These are phyloP conservation scores for Blastomyces gilchristii DNA, from an alignment of 2,329 filamentous ascomycete species.

Conservation along the genomic window DNA sequence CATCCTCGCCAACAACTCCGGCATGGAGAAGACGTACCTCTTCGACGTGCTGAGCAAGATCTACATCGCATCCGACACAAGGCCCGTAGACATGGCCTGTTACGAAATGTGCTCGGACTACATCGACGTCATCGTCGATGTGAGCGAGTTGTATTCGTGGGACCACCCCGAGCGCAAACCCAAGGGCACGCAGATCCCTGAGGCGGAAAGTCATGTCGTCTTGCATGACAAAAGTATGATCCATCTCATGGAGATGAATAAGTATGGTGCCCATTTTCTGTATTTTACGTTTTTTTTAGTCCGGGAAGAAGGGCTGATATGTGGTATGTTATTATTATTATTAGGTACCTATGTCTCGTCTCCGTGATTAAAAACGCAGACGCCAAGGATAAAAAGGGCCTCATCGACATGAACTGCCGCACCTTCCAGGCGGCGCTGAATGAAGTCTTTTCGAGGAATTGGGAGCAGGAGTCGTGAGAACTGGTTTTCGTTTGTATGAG, in stretches of 20 bases:
- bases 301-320: constrained; percentile 2
- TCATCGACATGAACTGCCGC: constrained; percentile 58
- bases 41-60: constrained; percentile 98
- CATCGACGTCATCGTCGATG: constrained; percentile 95
- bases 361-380: constrained; percentile 57
- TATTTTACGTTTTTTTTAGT: neutral
- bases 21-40: constrained; percentile 95
- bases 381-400: constrained; percentile 51
- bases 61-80: constrained; percentile 92
- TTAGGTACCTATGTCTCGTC: constrained; percentile 53
- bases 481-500: too few species aligned
- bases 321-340: constrained; percentile 10
- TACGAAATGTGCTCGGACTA: constrained; percentile 99
- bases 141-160: constrained; percentile 90
- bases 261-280: constrained; percentile 37
- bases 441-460: constrained; percentile 48
- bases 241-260: constrained; percentile 57
- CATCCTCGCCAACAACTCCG: constrained; percentile 82
- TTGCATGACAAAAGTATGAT: constrained; percentile 53
- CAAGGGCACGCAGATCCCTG: constrained; percentile 39
- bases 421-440: constrained; percentile 53
- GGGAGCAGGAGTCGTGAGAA: constrained; percentile 24
- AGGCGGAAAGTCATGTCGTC: constrained; percentile 53
- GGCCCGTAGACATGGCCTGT: constrained; percentile 84
- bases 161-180: constrained; percentile 37